Evolutionary conservation across 1,139 yeast species (phyloP).

Genomic region (Suhomyces kunorum): DNA sequence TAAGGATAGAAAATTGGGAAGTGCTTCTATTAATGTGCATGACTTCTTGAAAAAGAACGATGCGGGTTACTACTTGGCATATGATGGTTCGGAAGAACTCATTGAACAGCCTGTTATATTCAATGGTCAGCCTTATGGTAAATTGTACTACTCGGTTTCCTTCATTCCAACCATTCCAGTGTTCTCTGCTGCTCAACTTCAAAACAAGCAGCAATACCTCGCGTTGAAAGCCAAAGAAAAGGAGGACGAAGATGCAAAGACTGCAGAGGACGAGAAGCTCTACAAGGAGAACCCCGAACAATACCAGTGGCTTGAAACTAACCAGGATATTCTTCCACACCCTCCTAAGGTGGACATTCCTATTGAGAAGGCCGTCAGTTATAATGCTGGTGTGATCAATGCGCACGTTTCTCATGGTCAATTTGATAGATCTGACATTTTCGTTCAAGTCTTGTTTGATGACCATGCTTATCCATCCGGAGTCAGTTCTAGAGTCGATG

Average conservation of each 20-base stretch:
- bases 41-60: conserved; percentile 50
- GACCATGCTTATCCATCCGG: conserved; percentile 63
- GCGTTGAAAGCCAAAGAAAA: conserved; percentile 30
- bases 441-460: conserved; percentile 62
- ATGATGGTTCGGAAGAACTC: conserved; percentile 52
- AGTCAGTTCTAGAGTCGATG: conserved; percentile 47
- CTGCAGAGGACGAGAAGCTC: conserved; percentile 45
- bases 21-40: conserved; percentile 51
- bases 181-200: conserved; percentile 56
- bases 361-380: conserved; percentile 51
- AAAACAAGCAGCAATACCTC: conserved; percentile 37
- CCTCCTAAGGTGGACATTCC: conserved; percentile 52
- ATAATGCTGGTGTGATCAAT: conserved; percentile 63
- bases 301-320: conserved; percentile 65
- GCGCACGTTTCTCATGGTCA: conserved; percentile 54
- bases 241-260: conserved; percentile 37
- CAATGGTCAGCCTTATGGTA: conserved; percentile 50
- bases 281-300: conserved; percentile 59
- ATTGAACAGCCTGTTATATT: conserved; percentile 49
- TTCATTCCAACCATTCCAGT: conserved; percentile 67
- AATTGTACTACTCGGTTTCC: conserved; percentile 56
- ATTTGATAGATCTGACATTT: conserved; percentile 49
- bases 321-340: conserved; percentile 44
- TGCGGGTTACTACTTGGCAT: conserved; percentile 48
- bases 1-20: conserved; percentile 65